Evolutionary conservation across 1,284 basidiomycete genomes (phyloP).

Genomic region (Hemileia vastatrix): DNA sequence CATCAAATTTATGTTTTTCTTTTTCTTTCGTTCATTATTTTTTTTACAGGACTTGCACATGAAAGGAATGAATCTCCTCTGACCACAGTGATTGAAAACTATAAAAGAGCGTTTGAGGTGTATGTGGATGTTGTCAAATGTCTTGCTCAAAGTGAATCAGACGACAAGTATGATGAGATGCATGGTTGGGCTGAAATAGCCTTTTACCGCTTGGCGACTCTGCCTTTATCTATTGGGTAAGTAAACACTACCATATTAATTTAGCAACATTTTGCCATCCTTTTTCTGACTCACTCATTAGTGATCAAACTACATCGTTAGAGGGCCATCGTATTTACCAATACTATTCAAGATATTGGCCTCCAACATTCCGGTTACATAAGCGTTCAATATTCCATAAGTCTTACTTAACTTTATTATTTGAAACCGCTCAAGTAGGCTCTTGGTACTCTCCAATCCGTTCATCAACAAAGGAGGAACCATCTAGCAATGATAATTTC

Average conservation of each 20-base stretch:
- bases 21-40: background rate
- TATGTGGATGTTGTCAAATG: conserved; percentile 5
- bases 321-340: conserved; percentile 13
- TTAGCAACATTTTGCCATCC: background rate
- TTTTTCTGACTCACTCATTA: background rate
- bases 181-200: conserved; percentile 19
- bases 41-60: conserved; percentile 1
- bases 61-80: background rate
- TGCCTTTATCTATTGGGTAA: background rate
- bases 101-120: conserved; percentile 2
- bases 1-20: background rate
- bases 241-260: background rate
- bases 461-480: too few species aligned
- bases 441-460: conserved; percentile 1
- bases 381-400: conserved; percentile 12
- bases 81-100: conserved; percentile 2
- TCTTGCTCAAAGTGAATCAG: background rate
- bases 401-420: conserved; percentile 14
- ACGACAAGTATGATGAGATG: conserved; percentile 10
- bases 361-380: conserved; percentile 9
- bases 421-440: conserved; percentile 3
- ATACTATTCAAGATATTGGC: conserved; percentile 10
- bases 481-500: conserved; percentile 1
- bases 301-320: conserved; percentile 5
- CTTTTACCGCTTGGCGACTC: conserved; percentile 8